phyloP scores from a whole-genome alignment of 768 basidiomycete species.

The Psilocybe cyanescens region DNA sequence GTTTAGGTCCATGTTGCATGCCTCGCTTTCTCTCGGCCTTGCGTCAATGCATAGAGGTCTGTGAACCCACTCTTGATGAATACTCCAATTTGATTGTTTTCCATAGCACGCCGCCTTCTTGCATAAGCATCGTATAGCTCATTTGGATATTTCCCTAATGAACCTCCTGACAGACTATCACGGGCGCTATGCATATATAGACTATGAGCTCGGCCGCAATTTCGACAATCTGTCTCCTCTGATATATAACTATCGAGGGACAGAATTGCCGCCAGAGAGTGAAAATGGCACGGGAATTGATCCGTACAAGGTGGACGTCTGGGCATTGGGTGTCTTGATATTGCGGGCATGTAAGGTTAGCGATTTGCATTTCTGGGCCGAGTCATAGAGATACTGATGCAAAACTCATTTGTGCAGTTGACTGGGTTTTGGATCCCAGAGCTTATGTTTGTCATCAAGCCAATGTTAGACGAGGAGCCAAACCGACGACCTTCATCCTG shows the following conservation, averaged over 20 bases:
- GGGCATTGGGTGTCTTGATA: constrained; percentile 70
- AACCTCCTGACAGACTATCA: constrained; percentile 71
- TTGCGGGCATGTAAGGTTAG: constrained; percentile 67
- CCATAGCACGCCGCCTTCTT: constrained; percentile 69
- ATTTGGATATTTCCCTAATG: constrained; percentile 72
- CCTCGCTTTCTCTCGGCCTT: constrained; percentile 57
- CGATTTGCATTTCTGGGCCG: neutral
- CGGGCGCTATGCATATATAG: constrained; percentile 73
- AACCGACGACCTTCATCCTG: constrained; percentile 53
- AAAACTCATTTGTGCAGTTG: constrained; percentile 39
- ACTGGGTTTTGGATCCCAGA: constrained; percentile 63
- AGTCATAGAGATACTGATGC: neutral
- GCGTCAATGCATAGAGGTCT: constrained; percentile 72
- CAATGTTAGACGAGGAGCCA: constrained; percentile 62
- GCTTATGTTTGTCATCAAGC: constrained; percentile 54
- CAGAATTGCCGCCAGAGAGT: constrained; percentile 75
- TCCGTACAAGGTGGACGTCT: constrained; percentile 76
- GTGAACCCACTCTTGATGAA: neutral
- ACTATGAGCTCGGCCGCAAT: constrained; percentile 68
- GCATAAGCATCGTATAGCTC: constrained; percentile 67
- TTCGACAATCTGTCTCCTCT: constrained; percentile 41
- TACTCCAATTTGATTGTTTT: neutral
- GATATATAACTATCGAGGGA: constrained; percentile 52
- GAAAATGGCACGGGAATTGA: constrained; percentile 52
- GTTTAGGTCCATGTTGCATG: constrained; percentile 52